Percentiles rank a stretch among this genome's conserved stretches.
These are phyloP conservation scores for Lasiosphaeria ovina DNA, from an alignment of 495 filamentous ascomycete species.

Conservation along the genomic window DNA sequence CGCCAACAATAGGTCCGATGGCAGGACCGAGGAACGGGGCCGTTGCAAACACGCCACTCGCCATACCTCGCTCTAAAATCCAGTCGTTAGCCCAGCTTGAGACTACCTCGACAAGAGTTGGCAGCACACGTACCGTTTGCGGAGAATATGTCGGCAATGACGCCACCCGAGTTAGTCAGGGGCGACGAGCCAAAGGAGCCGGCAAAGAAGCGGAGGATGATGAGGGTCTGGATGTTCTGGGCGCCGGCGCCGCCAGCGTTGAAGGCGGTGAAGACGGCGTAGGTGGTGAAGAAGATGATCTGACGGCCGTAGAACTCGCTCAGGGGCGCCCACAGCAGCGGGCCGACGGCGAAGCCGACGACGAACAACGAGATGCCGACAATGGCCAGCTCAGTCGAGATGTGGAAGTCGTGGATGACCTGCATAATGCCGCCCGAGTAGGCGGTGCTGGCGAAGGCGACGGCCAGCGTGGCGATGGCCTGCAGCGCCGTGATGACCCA, in stretches of 20 bases:
- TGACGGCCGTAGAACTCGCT: constrained; percentile 69
- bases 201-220: constrained; percentile 76
- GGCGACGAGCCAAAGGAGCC: constrained; percentile 75
- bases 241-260: constrained; percentile 62
- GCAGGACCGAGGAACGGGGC: constrained; percentile 71
- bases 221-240: constrained; percentile 61
- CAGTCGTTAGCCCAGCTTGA: background rate
- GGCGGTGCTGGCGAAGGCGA: constrained; percentile 74
- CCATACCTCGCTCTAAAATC: constrained; percentile 58
- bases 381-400: constrained; percentile 59
- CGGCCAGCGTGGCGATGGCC: constrained; percentile 67
- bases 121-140: constrained; percentile 33
- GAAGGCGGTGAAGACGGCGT: constrained; percentile 64
- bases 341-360: constrained; percentile 67
- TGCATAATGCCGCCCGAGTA: constrained; percentile 69
- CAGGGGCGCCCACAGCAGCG: constrained; percentile 64
- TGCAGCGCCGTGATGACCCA: constrained; percentile 67
- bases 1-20: constrained; percentile 56
- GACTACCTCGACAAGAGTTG: no score
- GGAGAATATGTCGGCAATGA: constrained; percentile 73
- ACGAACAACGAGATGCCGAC: constrained; percentile 74
- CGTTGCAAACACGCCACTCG: constrained; percentile 61
- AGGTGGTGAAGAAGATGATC: constrained; percentile 63
- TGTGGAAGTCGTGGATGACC: constrained; percentile 58
- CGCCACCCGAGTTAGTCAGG: constrained; percentile 69